phyloP scores from a whole-genome alignment of 2,329 filamentous ascomycete genomes.

The Cylindrodendrum hubeiense region DNA sequence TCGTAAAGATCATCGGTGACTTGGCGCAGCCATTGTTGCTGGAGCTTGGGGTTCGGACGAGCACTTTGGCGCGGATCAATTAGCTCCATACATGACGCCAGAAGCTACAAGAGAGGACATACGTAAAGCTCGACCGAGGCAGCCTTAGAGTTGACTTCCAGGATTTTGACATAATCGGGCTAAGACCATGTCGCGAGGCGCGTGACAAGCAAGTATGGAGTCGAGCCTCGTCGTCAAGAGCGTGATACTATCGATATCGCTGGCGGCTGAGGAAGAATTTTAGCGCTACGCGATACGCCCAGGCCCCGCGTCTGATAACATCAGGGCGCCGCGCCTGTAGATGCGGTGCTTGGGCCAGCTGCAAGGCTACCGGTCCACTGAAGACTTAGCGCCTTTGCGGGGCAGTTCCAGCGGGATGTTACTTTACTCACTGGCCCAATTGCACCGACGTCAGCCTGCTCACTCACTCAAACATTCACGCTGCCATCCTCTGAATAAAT shows the following conservation, averaged over 20 bases:
- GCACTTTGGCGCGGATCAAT: slow-evolving; percentile 53
- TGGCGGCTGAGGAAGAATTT: slow-evolving; percentile 41
- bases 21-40: slow-evolving; percentile 74
- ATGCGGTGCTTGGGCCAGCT: slow-evolving; percentile 31
- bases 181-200: slow-evolving; percentile 44
- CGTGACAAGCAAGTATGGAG: slow-evolving; percentile 6
- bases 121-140: slow-evolving; percentile 81
- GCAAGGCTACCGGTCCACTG: slow-evolving; percentile 41
- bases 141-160: slow-evolving; percentile 82
- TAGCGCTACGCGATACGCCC: slow-evolving; percentile 26
- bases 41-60: slow-evolving; percentile 63
- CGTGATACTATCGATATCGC: slow-evolving; percentile 1
- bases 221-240: slow-evolving; percentile 15
- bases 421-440: slow-evolving; percentile 33
- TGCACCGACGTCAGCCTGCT: slow-evolving; percentile 5
- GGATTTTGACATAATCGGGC: slow-evolving; percentile 63
- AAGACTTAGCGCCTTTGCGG: slow-evolving; percentile 29
- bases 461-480: slow-evolving; percentile 18
- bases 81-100: slow-evolving; percentile 25
- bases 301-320: slow-evolving; percentile 4
- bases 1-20: slow-evolving; percentile 90
- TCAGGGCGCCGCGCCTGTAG: neutral
- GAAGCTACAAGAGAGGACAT: slow-evolving; percentile 44
- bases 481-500: slow-evolving; percentile 3
- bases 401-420: slow-evolving; percentile 36